These are phyloP conservation scores for Crassisporium funariophilum DNA, from an alignment of 768 basidiomycete genomes.

Conservation along the genomic window DNA sequence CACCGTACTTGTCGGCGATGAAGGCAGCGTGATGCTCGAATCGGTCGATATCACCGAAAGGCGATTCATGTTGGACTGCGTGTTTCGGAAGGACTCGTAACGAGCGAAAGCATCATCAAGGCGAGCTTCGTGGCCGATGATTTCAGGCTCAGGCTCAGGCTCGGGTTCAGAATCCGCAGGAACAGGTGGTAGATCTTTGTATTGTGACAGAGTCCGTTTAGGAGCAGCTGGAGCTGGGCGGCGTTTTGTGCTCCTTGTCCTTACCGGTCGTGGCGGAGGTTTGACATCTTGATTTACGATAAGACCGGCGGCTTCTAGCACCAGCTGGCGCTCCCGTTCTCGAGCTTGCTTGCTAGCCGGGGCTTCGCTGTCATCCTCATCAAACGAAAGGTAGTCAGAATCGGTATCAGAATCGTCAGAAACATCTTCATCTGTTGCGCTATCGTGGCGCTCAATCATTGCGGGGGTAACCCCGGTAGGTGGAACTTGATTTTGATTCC, in stretches of 20 bases:
- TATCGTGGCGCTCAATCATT: background rate
- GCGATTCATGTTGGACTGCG: constrained; percentile 48
- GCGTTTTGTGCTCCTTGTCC: constrained; percentile 33
- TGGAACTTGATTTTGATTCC: constrained; percentile 4
- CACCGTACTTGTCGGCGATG: constrained; percentile 44
- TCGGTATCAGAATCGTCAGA: constrained; percentile 39
- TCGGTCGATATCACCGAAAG: constrained; percentile 63
- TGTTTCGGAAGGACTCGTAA: constrained; percentile 81
- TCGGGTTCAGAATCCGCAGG: constrained; percentile 36
- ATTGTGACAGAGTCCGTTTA: constrained; percentile 8
- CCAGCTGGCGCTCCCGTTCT: constrained; percentile 74
- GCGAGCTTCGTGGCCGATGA: constrained; percentile 42
- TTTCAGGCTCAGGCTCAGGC: constrained; percentile 25
- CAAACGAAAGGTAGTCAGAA: constrained; percentile 40
- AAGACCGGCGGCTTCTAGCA: constrained; percentile 88
- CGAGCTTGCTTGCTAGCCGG: constrained; percentile 59
- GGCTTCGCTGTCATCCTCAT: constrained; percentile 37
- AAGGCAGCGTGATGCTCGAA: constrained; percentile 35
- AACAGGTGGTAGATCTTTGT: constrained; percentile 58
- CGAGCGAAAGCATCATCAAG: constrained; percentile 88
- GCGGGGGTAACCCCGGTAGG: background rate
- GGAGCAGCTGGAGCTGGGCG: constrained; percentile 59
- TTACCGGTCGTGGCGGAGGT: constrained; percentile 45
- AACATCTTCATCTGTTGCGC: constrained; percentile 1
- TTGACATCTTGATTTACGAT: constrained; percentile 67